phyloP scores from a whole-genome alignment of 805 yeast genomes.

The Starmera amethionina region DNA sequence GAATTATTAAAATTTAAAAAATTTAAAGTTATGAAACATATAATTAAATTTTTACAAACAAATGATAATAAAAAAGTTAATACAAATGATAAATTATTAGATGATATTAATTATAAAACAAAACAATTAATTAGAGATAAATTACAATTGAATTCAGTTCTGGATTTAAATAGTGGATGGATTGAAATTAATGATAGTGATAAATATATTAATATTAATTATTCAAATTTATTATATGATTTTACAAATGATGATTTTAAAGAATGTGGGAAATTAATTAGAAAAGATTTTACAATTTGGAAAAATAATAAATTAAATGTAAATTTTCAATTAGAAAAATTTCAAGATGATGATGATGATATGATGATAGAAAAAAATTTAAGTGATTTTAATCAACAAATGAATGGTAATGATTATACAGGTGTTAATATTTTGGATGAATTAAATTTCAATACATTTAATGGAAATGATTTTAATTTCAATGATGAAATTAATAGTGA shows the following conservation, averaged over 20 bases:
- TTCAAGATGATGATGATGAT: too few species aligned
- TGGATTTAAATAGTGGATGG: constrained; percentile 9
- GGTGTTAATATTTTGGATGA: too few species aligned
- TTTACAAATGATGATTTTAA: neutral
- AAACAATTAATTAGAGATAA: constrained; percentile 6
- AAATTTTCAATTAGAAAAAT: too few species aligned
- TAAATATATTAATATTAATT: constrained; percentile 8
- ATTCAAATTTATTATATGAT: constrained; percentile 2
- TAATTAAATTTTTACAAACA: constrained; percentile 10
- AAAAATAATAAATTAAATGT: too few species aligned
- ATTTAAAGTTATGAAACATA: constrained; percentile 9
- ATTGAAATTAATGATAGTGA: constrained; percentile 4
- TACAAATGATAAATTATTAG: neutral
- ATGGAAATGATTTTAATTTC: too few species aligned
- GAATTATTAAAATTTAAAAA: constrained; percentile 4
- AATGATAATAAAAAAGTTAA: constrained; percentile 2
- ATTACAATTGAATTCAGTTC: constrained; percentile 5
- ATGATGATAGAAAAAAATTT: too few species aligned
- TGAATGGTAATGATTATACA: too few species aligned
- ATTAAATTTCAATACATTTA: too few species aligned
- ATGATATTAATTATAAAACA: neutral
- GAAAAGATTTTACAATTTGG: neutral
- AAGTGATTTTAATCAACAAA: too few species aligned
- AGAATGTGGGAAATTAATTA: neutral
- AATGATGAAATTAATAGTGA: too few species aligned